These are phyloP conservation scores for Gnetum montanum DNA, from an alignment of 75 land plant genomes.

Conservation along the genomic window DNA sequence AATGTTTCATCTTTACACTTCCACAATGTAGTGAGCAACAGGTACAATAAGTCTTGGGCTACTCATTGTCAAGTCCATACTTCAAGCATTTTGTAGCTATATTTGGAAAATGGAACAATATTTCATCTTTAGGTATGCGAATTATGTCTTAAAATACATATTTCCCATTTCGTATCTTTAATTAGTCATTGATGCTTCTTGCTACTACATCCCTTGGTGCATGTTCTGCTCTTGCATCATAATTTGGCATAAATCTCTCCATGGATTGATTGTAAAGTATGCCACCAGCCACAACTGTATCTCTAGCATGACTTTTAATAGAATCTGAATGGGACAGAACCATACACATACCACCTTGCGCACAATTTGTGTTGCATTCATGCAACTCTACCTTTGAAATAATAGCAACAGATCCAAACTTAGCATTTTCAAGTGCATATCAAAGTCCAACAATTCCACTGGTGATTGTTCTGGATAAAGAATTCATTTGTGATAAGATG, in stretches of 20 bases:
- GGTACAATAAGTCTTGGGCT: constrained; percentile 95
- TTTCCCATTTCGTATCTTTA: constrained; percentile 79
- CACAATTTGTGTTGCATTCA: no score
- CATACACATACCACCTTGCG: no score
- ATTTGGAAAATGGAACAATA: constrained; percentile 89
- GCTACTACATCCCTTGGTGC: constrained; percentile 98
- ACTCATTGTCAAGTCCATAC: constrained; percentile 73
- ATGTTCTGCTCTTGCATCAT: constrained; percentile 88
- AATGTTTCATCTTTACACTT: constrained; percentile 95
- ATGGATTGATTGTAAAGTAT: constrained; percentile 80
- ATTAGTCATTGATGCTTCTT: constrained; percentile 91
- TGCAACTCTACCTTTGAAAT: no score
- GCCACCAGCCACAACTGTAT: no score
- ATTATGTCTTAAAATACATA: constrained; percentile 93
- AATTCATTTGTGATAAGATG: no score
- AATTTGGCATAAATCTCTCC: constrained; percentile 96
- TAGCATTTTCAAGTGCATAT: no score
- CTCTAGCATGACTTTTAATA: no score
- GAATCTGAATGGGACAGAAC: no score
- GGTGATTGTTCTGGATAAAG: no score
- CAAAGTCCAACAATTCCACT: no score
- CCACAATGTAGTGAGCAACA: constrained; percentile 99
- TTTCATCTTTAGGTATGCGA: constrained; percentile 72
- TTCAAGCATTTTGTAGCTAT: constrained; percentile 88
- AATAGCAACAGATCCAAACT: no score